Evolutionary conservation across 2,329 filamentous ascomycete species (phyloP).

Genomic region (Scedosporium minutisporum): DNA sequence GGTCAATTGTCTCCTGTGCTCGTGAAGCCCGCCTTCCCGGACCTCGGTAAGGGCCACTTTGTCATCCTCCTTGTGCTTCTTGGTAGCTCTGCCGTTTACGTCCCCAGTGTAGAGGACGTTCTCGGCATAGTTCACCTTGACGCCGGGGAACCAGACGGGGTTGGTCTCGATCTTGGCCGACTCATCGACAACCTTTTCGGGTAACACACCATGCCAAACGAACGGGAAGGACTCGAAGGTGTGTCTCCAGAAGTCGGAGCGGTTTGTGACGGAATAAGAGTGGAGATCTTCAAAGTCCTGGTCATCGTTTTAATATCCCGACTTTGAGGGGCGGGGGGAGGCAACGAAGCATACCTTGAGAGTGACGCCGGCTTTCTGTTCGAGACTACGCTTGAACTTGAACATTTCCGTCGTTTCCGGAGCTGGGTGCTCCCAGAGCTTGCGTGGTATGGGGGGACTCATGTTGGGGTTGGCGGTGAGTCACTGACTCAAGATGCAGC

Average conservation of each 20-base stretch:
- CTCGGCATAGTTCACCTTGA: constrained; percentile 68
- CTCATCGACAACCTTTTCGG: constrained; percentile 54
- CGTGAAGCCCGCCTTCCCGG: constrained; percentile 50
- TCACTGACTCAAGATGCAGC: not conserved
- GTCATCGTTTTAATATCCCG: not conserved
- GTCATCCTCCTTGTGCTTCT: constrained; percentile 56
- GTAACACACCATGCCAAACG: constrained; percentile 53
- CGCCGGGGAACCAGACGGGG: constrained; percentile 68
- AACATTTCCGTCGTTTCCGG: constrained; percentile 56
- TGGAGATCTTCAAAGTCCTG: constrained; percentile 63
- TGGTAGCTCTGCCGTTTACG: constrained; percentile 33
- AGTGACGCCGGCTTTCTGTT: constrained; percentile 43
- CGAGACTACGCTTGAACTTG: constrained; percentile 56
- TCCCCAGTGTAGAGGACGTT: constrained; percentile 59
- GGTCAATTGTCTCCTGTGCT: constrained; percentile 43
- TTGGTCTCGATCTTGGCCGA: constrained; percentile 58
- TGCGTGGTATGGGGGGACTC: constrained; percentile 33
- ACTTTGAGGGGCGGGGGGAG: not conserved
- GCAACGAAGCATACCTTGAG: constrained; percentile 39
- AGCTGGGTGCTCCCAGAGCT: constrained; percentile 59
- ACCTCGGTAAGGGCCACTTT: constrained; percentile 65
- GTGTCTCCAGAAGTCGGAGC: constrained; percentile 55
- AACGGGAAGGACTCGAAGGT: constrained; percentile 50
- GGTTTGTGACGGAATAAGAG: constrained; percentile 54
- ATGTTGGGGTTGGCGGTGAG: not conserved